Base-by-base conservation (phyloP, 148 eudicot species). In the Fallopia convolvulus region DNA sequence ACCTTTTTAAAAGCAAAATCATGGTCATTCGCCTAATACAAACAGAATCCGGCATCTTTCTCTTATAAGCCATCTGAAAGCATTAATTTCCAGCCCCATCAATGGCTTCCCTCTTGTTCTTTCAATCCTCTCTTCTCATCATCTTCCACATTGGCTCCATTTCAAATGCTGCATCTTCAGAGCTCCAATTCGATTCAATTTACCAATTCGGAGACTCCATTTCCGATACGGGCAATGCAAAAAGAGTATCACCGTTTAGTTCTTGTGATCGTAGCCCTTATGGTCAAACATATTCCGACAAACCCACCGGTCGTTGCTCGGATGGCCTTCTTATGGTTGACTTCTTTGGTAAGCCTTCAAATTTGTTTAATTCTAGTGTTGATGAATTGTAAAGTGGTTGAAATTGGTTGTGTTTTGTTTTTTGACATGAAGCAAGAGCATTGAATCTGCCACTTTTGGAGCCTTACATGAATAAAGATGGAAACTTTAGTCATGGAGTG, bases 151-250 rank as follows among this genome's bases (percentile, higher is more conserved):
- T 68, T 68, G 44, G 44, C 72, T 68, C 72, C 72, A 14, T 17
- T 3, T 1, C n/a, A 68, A 65, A 65, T 20, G 63, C 63, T 65
- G 70, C 41, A 11, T 40, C 70, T 30, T 36, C 72, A 68, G 72
- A 68, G 20, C 41, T 39, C 12, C 21, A n/a, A 30, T 42, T 73
- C 7, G 75, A 73, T 44, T 73, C 75, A 20, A 73, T 73, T 2
- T 42, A 42, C 53, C 75, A 73, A 55, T 73, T 73, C 9, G 75
- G 75, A 42, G 75, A 73, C n/a, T 73, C 75, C 32, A 7, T 73
- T 21, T 73, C 75, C 2, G 75, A 73, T 32, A 44, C 75, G 9
- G 75, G 75, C 13, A 73, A 73, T 21, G 50, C 17, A 4, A 48
- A 8, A 8, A 4, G 17, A 30, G 17, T 42, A 6, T 20, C 50